Evolutionary conservation across 345 rosid species (phyloP).

Genomic region (Citropsis articulata): DNA sequence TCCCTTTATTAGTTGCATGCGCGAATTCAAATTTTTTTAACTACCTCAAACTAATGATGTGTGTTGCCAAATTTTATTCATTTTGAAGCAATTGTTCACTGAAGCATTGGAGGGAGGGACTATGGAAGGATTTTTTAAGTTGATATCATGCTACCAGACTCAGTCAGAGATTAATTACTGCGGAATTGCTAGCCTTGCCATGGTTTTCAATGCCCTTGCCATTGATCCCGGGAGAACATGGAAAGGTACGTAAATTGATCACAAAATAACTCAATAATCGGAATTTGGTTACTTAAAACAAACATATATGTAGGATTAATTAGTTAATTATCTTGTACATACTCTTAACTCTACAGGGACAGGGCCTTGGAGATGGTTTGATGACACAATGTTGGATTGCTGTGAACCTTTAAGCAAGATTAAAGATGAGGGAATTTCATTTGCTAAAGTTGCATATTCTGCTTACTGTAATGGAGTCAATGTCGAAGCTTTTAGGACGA

Average conservation of each 20-base stretch:
- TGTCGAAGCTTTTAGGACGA: slow-evolving; percentile 26
- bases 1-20: not conserved
- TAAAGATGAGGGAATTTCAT: slow-evolving; percentile 28
- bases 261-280: not conserved
- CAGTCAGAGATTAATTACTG: slow-evolving; percentile 38
- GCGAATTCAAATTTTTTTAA: too few relatives aligned
- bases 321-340: not conserved
- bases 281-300: not conserved
- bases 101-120: slow-evolving; percentile 38
- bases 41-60: not conserved
- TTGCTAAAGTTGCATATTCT: slow-evolving; percentile 33
- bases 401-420: slow-evolving; percentile 33
- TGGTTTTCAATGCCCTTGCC: slow-evolving; percentile 44
- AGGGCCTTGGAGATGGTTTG: slow-evolving; percentile 47
- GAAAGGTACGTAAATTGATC: slow-evolving; percentile 29
- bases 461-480: slow-evolving; percentile 35
- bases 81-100: slow-evolving; percentile 30
- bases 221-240: slow-evolving; percentile 40
- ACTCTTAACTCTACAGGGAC: not conserved
- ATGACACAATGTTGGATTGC: slow-evolving; percentile 39
- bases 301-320: too few relatives aligned
- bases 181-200: slow-evolving; percentile 37
- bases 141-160: slow-evolving; percentile 40
- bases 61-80: not conserved
- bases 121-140: slow-evolving; percentile 30